Conservation (phyloP, 164 flowering plant genomes). For the Amborella trichopoda region DNA sequence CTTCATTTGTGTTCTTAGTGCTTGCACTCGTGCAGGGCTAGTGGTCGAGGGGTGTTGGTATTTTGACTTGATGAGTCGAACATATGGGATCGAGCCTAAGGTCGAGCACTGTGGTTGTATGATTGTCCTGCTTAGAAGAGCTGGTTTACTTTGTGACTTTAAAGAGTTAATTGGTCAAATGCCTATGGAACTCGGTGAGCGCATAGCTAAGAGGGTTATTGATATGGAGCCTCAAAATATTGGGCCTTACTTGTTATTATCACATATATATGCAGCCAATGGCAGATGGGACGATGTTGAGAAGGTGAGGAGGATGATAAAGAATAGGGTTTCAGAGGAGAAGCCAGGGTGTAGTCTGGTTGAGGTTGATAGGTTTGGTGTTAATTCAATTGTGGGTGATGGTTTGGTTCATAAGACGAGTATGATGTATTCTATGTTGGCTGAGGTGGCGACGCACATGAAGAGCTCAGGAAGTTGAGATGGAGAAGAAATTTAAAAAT, state of each 20-base stretch:
- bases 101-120: conserved; percentile 56
- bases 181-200: conserved; percentile 40
- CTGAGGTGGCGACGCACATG: conserved; percentile 32
- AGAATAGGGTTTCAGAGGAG: conserved; percentile 25
- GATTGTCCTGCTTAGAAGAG: conserved; percentile 50
- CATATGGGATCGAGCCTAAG: conserved; percentile 46
- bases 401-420: conserved; percentile 23
- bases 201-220: conserved; percentile 30
- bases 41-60: conserved; percentile 66
- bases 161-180: conserved; percentile 28
- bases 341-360: conserved; percentile 24
- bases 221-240: conserved; percentile 32
- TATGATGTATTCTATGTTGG: conserved; percentile 44
- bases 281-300: conserved; percentile 58
- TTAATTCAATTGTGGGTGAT: conserved; percentile 7
- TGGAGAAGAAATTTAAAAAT: too few species aligned
- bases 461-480: conserved; percentile 17
- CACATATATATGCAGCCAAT: conserved; percentile 49
- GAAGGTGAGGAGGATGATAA: conserved; percentile 37
- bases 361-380: conserved; percentile 7
- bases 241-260: conserved; percentile 45
- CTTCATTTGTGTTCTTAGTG: conserved; percentile 41
- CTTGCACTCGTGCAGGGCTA: conserved; percentile 54
- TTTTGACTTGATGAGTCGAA: conserved; percentile 38
- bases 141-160: conserved; percentile 34